Evolutionary conservation across 129 eudicot genomes (phyloP).

Genomic region (Deinandra increscens): DNA sequence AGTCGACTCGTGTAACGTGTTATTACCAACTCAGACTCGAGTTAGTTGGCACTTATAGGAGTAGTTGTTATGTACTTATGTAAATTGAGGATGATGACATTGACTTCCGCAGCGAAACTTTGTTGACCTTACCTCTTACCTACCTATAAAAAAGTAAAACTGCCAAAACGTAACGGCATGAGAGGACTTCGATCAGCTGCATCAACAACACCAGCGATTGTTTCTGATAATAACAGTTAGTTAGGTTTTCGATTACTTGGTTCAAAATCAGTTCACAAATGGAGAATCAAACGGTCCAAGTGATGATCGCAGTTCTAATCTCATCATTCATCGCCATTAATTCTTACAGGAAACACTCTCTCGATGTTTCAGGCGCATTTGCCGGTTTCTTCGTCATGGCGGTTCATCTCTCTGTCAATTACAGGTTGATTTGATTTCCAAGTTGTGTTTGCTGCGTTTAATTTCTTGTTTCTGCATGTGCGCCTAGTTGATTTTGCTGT

Average conservation of each 20-base stretch:
- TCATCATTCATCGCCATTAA: constrained; percentile 57
- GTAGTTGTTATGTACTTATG: too few species aligned
- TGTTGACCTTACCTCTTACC: constrained; percentile 27
- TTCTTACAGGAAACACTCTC: constrained; percentile 69
- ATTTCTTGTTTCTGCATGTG: background rate
- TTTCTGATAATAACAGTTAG: background rate
- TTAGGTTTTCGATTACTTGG: constrained; percentile 13
- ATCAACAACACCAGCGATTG: constrained; percentile 6
- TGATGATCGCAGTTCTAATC: constrained; percentile 41
- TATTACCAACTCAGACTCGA: too few species aligned
- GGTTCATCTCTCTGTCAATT: constrained; percentile 66
- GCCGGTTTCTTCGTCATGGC: constrained; percentile 75
- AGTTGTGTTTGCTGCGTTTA: background rate
- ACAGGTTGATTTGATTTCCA: constrained; percentile 42
- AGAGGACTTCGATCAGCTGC: background rate
- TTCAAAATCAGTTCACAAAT: constrained; percentile 31
- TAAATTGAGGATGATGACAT: constrained; percentile 13
- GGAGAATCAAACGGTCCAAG: constrained; percentile 45
- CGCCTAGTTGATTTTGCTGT: background rate
- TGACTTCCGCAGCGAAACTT: constrained; percentile 18
- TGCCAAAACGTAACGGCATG: background rate
- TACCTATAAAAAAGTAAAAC: too few species aligned
- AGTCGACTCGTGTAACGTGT: too few species aligned
- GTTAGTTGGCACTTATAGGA: too few species aligned
- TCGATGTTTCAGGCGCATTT: constrained; percentile 80